Evolutionary conservation across 805 yeast genomes (phyloP).

Genomic region (Candida yuanshanica): DNA sequence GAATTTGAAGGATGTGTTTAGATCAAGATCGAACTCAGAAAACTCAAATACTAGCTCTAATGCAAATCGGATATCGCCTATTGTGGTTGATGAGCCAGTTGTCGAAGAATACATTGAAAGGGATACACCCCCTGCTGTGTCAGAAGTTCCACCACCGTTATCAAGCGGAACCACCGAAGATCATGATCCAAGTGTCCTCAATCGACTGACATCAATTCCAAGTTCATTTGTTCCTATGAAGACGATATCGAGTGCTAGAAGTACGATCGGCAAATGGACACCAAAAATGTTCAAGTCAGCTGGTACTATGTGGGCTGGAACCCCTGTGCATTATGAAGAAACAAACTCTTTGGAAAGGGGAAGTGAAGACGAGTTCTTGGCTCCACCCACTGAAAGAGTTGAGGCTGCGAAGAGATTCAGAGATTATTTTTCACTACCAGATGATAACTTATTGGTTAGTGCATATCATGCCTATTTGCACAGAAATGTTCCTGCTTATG

Average conservation of each 20-base stretch:
- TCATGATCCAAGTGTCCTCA: neutral
- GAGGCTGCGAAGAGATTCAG: conserved; percentile 55
- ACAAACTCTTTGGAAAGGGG: conserved; percentile 31
- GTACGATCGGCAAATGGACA: conserved; percentile 14
- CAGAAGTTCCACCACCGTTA: neutral
- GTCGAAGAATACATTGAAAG: neutral
- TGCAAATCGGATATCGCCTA: no score
- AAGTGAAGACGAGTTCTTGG: conserved; percentile 45
- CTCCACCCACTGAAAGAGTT: conserved; percentile 35
- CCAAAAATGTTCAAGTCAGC: conserved; percentile 21
- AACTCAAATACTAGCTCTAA: neutral
- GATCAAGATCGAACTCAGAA: neutral
- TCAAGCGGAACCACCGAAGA: neutral
- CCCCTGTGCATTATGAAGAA: conserved; percentile 56
- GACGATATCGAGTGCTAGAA: conserved; percentile 5
- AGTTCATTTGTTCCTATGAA: neutral
- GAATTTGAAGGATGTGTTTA: conserved; percentile 2
- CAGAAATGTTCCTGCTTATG: conserved; percentile 73
- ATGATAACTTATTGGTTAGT: conserved; percentile 47
- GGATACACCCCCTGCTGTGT: neutral
- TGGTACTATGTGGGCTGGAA: conserved; percentile 48
- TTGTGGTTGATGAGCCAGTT: neutral
- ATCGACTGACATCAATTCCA: neutral
- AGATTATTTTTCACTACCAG: conserved; percentile 58
- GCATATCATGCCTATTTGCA: conserved; percentile 67